Evolutionary conservation across 306 rosid genomes (phyloP), one percentile per base, ranked within the genome.

Genomic region (Vigna radiata): DNA sequence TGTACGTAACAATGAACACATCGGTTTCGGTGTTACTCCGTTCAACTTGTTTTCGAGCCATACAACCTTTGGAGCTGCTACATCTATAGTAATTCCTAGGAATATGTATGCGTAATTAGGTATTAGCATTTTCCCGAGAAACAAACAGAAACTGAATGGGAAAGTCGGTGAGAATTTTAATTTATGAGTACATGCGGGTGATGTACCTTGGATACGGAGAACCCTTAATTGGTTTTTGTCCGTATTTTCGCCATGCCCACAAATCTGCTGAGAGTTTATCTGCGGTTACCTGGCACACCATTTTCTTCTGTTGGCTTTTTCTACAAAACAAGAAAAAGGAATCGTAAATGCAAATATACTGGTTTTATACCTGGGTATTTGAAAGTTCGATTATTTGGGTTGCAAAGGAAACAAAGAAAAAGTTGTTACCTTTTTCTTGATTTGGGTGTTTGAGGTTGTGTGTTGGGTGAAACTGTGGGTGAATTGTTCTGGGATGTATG

Each of bases 191-290:
- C 19, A 17, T 14, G 10, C 8, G 4, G 66, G 83, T 31, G 16
- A 8, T 15, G 21, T 56, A 89, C 97, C 97, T 90, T 60, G 98
- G 98, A 68, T 85, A 83, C 17, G 97, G 91, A 69, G 94, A 91
- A 25, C 97, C 97, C 44, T 91, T 89, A 41, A 91, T 91, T 55
- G 97, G 94, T 83, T 91, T 91, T 75, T 89, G 94, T 50, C 94
- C 92, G 62, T 89, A 91, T 74, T 91, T 89, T 2, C 96, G 81
- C 98, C 98, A 93, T 1, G 96, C 94, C 98, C 98, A 91, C 76
- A 88, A 68, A 87, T 93, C 96, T 1, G 89, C 54, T 3, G 90
- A 86, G 48, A 93, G 88, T 72, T 91, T 89, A 14, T 89, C 95
- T 12, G 86, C 86, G 0, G 85, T 75, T 64, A 89, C 91, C 33